These are phyloP conservation scores for Tricholoma sp. DNA, from an alignment of 768 basidiomycete genomes.

Conservation along the genomic window DNA sequence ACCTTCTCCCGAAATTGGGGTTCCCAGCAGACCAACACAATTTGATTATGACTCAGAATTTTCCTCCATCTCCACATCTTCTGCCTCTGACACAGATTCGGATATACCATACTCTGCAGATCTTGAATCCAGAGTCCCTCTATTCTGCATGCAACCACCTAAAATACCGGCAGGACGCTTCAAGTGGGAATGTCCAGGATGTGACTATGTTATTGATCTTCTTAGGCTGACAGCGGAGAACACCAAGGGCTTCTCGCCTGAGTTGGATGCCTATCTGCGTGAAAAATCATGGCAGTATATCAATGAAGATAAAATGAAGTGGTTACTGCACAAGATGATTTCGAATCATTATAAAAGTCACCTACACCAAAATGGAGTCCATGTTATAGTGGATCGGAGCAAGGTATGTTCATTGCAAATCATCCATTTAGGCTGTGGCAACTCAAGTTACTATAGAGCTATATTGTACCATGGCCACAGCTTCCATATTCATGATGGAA, in stretches of 20 bases:
- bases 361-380: conserved; percentile 3
- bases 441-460: not conserved
- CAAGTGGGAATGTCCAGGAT: conserved; percentile 52
- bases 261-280: conserved; percentile 18
- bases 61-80: conserved; percentile 47
- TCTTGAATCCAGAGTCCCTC: conserved; percentile 28
- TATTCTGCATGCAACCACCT: conserved; percentile 30
- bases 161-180: conserved; percentile 36
- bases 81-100: conserved; percentile 34
- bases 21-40: not conserved
- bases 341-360: conserved; percentile 23
- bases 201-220: conserved; percentile 43
- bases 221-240: conserved; percentile 33
- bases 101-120: conserved; percentile 16
- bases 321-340: conserved; percentile 18
- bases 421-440: too few relatives aligned
- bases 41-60: conserved; percentile 54
- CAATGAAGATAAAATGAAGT: conserved; percentile 24
- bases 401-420: not conserved
- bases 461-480: not conserved
- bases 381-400: not conserved
- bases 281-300: conserved; percentile 32
- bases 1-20: not conserved
- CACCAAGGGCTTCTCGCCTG: conserved; percentile 15
- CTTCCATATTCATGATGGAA: not conserved